Evolutionary conservation across 2,329 filamentous ascomycete genomes (phyloP).

Genomic region (Diaporthe vaccinii): DNA sequence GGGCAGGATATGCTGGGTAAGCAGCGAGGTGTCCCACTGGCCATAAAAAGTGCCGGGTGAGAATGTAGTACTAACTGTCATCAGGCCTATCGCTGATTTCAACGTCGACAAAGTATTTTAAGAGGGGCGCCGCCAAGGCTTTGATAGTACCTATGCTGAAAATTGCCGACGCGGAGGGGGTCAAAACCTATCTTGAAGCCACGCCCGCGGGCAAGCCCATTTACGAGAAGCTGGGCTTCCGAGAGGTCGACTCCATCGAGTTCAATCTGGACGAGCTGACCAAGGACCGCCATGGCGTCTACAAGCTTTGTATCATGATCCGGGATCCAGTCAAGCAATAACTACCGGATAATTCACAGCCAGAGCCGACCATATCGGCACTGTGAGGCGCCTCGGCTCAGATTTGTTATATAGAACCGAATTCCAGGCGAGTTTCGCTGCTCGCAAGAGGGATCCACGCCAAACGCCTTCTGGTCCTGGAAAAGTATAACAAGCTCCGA

Average conservation of each 20-base stretch:
- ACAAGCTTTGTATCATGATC: conserved; percentile 15
- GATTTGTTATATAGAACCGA: background rate
- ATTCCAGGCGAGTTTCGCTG: background rate
- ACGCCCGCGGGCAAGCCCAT: conserved; percentile 16
- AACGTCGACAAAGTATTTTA: conserved; percentile 25
- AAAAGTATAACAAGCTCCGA: background rate
- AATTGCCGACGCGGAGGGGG: background rate
- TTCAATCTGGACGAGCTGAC: conserved; percentile 20
- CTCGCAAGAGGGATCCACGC: background rate
- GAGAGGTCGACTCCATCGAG: background rate
- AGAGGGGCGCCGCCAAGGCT: conserved; percentile 9
- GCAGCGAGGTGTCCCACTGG: background rate
- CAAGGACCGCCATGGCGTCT: conserved; percentile 15
- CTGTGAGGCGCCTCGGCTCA: background rate
- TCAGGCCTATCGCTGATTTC: conserved; percentile 8
- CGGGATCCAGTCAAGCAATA: background rate
- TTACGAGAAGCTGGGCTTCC: conserved; percentile 14
- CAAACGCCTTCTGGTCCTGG: background rate
- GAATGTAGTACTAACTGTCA: background rate
- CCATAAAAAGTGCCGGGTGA: background rate
- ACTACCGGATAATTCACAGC: background rate
- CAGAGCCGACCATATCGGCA: background rate
- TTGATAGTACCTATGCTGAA: conserved; percentile 14
- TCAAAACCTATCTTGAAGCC: conserved; percentile 13
- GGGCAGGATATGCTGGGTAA: background rate